Conservation (phyloP, 139 green algal species). For the Chlorella sp. region DNA sequence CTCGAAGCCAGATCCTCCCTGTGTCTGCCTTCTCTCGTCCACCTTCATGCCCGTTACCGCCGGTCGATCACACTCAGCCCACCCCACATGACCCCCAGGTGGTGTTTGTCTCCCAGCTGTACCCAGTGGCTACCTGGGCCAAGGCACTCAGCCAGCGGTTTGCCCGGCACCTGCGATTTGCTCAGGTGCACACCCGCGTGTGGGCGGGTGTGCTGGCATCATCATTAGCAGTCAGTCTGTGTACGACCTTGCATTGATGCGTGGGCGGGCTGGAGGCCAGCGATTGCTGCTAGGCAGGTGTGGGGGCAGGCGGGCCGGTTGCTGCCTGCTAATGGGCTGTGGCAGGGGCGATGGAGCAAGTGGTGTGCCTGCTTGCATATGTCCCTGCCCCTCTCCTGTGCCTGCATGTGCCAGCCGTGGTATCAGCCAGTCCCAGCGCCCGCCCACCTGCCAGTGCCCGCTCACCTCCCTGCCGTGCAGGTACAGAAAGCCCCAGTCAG, state of each 20-base stretch:
- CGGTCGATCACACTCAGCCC: not conserved
- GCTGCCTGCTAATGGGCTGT: too few species aligned
- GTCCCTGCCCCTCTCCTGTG: too few species aligned
- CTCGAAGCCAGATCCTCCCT: not conserved
- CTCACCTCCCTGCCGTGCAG: not conserved
- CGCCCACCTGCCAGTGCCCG: too few species aligned
- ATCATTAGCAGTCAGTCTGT: too few species aligned
- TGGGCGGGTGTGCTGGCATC: not conserved
- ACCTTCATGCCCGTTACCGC: too few species aligned
- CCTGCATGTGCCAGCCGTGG: not conserved
- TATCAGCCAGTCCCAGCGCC: too few species aligned
- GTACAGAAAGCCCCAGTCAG: not conserved
- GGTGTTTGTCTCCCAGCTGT: not conserved
- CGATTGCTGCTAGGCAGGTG: too few species aligned
- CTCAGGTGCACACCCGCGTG: not conserved
- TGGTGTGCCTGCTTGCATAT: too few species aligned
- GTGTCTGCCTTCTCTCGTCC: not conserved
- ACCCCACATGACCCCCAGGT: not conserved
- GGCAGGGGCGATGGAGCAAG: too few species aligned
- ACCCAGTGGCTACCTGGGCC: not conserved
- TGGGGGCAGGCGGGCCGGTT: too few species aligned
- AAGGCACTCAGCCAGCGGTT: not conserved
- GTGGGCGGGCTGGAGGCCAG: too few species aligned
- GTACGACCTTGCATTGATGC: too few species aligned
- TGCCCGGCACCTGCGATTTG: not conserved